Conservation (phyloP, 2,329 filamentous ascomycete species). For the Fusarium clavum region DNA sequence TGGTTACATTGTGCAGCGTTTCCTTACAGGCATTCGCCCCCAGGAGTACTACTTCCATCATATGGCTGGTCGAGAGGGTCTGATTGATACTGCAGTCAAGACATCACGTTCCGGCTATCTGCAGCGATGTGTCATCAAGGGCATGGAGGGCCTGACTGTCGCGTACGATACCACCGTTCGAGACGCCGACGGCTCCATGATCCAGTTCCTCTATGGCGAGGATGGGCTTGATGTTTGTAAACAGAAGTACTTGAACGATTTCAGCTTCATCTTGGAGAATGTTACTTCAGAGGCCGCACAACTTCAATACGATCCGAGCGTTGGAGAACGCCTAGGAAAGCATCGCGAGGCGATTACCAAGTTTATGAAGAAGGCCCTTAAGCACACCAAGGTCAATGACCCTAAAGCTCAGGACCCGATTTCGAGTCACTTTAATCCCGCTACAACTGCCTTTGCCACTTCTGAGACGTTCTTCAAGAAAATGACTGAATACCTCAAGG, state of each 20-base stretch:
- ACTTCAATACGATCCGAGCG: constrained; percentile 72
- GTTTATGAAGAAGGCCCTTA: constrained; percentile 84
- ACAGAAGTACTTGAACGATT: constrained; percentile 90
- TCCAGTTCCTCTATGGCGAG: constrained; percentile 97
- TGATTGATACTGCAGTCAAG: constrained; percentile 99
- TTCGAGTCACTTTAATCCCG: constrained; percentile 77
- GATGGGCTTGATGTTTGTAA: constrained; percentile 95
- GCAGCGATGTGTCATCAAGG: constrained; percentile 97
- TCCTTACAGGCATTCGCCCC: constrained; percentile 96
- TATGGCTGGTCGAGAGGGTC: constrained; percentile 97
- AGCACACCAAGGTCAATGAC: constrained; percentile 70
- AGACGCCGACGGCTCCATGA: constrained; percentile 90
- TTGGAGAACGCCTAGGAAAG: constrained; percentile 59
- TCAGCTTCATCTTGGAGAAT: constrained; percentile 90
- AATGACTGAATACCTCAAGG: constrained; percentile 81
- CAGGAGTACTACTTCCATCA: constrained; percentile 99
- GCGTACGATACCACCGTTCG: constrained; percentile 95
- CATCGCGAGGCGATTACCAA: constrained; percentile 73
- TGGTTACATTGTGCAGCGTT: constrained; percentile 94
- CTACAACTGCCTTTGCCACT: constrained; percentile 83
- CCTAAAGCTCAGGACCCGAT: constrained; percentile 78
- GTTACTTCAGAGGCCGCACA: constrained; percentile 82
- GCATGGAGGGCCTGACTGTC: constrained; percentile 93
- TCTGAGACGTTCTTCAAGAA: constrained; percentile 86
- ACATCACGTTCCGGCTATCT: constrained; percentile 97